phyloP scores from a whole-genome alignment of 805 yeast genomes.

The Wickerhamomyces queroliae region DNA sequence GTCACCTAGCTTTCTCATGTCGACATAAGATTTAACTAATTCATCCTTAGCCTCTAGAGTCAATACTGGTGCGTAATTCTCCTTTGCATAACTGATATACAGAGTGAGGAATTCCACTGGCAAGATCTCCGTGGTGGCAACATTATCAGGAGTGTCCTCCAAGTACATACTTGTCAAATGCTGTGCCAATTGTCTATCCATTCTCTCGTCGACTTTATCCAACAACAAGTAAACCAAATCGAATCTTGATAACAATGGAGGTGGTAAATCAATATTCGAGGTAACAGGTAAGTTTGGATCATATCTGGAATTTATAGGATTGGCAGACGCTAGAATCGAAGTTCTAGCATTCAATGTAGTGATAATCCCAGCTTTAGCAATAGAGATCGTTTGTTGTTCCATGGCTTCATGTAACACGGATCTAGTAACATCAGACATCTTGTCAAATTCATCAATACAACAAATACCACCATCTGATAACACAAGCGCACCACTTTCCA shows the following conservation, averaged over 20 bases:
- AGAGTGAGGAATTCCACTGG: constrained; percentile 85
- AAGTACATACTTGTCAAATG: constrained; percentile 90
- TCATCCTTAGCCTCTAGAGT: constrained; percentile 78
- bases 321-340: constrained; percentile 92
- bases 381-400: constrained; percentile 98
- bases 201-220: constrained; percentile 84
- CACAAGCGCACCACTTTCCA: constrained; percentile 95
- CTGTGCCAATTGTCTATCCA: constrained; percentile 81
- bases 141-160: constrained; percentile 79
- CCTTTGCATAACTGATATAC: constrained; percentile 93
- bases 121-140: constrained; percentile 57
- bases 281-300: constrained; percentile 95
- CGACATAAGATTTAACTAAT: constrained; percentile 83
- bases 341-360: constrained; percentile 96
- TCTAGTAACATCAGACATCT: constrained; percentile 91
- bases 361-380: constrained; percentile 97
- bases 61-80: constrained; percentile 71
- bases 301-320: constrained; percentile 93
- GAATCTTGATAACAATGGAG: constrained; percentile 90
- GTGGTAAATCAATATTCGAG: constrained; percentile 92
- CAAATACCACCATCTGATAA: constrained; percentile 97
- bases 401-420: constrained; percentile 96
- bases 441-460: constrained; percentile 98
- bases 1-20: constrained; percentile 91
- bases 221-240: constrained; percentile 89